Conservation (phyloP, 78 protist genomes). For the Chrysochromulina parva region DNA sequence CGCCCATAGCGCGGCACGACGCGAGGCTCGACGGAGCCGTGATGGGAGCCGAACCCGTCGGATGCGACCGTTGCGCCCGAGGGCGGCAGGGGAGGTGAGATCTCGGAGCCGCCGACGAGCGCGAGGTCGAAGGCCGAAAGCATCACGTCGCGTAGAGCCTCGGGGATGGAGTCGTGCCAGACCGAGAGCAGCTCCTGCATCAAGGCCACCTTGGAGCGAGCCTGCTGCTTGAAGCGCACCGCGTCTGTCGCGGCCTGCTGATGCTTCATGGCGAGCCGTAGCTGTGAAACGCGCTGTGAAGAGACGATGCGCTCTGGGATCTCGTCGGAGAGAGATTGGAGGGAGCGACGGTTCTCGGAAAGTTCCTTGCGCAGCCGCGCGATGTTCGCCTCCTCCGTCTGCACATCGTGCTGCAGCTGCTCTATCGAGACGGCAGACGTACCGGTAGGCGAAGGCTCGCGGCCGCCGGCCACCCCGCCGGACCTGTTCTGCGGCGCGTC, state of each 20-base stretch:
- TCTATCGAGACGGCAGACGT: not conserved
- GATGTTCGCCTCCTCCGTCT: not conserved
- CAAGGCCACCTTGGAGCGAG: not conserved
- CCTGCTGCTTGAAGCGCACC: not conserved
- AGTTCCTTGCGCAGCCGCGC: not conserved
- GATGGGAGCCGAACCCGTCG: no score
- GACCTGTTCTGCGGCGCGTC: no score
- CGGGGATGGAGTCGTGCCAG: not conserved
- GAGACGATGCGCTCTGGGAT: not conserved
- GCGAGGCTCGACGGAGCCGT: no score
- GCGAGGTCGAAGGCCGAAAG: not conserved
- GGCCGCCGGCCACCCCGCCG: no score
- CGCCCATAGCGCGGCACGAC: no score
- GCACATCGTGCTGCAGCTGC: not conserved
- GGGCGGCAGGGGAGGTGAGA: no score
- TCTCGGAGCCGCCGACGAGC: no score
- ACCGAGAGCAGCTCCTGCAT: not conserved
- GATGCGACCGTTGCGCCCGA: no score
- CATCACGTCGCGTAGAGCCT: not conserved
- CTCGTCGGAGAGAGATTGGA: not conserved
- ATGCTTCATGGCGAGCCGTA: not conserved
- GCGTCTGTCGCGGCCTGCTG: slow-evolving; percentile 8
- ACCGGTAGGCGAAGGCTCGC: no score
- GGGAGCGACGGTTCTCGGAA: not conserved
- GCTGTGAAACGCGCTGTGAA: not conserved